Evolutionary conservation across 768 basidiomycete genomes (phyloP), one percentile per base, ranked within the genome.

Genomic region (Kwoniella dendrophila): DNA sequence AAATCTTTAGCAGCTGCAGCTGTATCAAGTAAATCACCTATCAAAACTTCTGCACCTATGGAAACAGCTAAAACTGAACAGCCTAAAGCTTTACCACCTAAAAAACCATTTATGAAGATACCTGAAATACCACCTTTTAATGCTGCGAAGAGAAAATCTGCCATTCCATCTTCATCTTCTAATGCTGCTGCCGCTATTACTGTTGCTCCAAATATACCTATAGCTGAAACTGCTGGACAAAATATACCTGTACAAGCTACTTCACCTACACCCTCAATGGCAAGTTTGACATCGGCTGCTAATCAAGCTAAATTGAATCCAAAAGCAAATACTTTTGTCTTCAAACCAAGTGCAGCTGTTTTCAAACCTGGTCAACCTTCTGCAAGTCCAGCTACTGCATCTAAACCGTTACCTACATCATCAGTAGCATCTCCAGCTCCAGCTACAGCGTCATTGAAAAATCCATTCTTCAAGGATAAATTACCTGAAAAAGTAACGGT

Each of bases 81-180:
- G 0, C 41, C 81, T 1, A 82, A 85, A 20, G 89, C 90, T 12
- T 38, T 51, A 24, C 51, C 63, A 33, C 43, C 69, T 24, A 71
- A 71, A 53, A 72, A 73, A 55, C 73, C 87, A 67, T 82, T 67
- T 55, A 94, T 95, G 91, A 81, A 85, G 72, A 94, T 98, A 62
- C 90, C 90, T 70, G 71, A 87, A 32, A 98, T 98, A 67, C 95
- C 94, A 11, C 88, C 95, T 10, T 97, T 92, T 84, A 88, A 86
- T 73, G 88, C 91, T 58, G 79, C 64, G 50, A 86, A 86, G 33
- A 58, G 66, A 0, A 73, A 76, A 56, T 57, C 56, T 18, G 22
- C 24, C 16, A 32, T 45, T 4, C 56, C 43, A 3, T 10, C 47
- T 11, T 1, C 47, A 4, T 22, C 5, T 14, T 22, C 47, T 16